phyloP scores from a whole-genome alignment of 1,284 basidiomycete genomes.

The Cryptococcus amylolentus region DNA sequence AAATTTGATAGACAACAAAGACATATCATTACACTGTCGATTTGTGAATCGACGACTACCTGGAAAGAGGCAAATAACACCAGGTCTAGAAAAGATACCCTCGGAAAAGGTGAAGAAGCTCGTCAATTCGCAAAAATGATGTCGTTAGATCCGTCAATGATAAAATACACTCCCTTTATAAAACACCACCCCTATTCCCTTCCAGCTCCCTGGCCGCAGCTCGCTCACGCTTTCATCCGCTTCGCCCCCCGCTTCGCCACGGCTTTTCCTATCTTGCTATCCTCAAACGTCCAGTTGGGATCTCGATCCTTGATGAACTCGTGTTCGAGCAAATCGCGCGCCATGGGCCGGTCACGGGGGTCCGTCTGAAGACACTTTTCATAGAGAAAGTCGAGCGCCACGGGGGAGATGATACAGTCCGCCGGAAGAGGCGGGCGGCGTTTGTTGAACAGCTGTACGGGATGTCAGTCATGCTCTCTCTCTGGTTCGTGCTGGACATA shows the following conservation, averaged over 20 bases:
- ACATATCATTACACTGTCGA: too few species aligned
- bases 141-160: not conserved
- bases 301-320: slow-evolving; percentile 70
- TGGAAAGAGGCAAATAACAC: too few species aligned
- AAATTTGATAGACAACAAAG: too few species aligned
- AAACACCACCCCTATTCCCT: not conserved
- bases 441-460: slow-evolving; percentile 48
- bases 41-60: too few species aligned
- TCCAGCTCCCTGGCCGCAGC: not conserved
- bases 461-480: not conserved
- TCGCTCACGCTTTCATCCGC: not conserved
- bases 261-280: slow-evolving; percentile 43
- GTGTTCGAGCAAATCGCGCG: slow-evolving; percentile 76
- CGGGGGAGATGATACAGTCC: slow-evolving; percentile 68
- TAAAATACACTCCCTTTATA: not conserved
- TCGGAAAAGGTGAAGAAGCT: not conserved
- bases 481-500: slow-evolving; percentile 44
- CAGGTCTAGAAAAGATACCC: too few species aligned
- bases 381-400: slow-evolving; percentile 80
- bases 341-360: slow-evolving; percentile 79
- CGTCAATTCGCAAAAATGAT: not conserved
- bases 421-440: slow-evolving; percentile 83
- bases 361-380: slow-evolving; percentile 88
- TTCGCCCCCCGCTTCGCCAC: slow-evolving; percentile 32
- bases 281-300: slow-evolving; percentile 65